phyloP scores from a whole-genome alignment of 768 basidiomycete species.

The Tricholoma sp. region DNA sequence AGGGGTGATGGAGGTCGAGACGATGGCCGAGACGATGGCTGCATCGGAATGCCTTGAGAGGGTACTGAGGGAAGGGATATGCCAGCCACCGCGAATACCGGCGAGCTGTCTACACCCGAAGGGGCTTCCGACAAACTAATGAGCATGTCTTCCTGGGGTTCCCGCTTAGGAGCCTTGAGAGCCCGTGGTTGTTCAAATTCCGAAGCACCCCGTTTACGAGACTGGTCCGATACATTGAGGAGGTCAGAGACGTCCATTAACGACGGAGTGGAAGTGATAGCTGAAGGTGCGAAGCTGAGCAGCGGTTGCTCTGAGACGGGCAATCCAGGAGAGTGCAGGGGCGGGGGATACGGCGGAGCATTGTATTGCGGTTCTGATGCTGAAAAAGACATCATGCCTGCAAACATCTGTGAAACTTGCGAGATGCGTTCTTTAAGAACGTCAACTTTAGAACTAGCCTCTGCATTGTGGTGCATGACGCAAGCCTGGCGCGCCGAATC shows the following conservation, averaged over 20 bases:
- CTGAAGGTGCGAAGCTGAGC: conserved; percentile 11
- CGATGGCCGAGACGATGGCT: conserved; percentile 21
- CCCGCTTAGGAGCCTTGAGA: conserved; percentile 42
- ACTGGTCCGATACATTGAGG: conserved; percentile 30
- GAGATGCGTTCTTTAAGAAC: conserved; percentile 51
- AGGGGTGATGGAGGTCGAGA: conserved; percentile 36
- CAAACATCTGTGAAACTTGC: conserved; percentile 50
- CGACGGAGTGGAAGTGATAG: conserved; percentile 8
- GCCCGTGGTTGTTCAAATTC: conserved; percentile 38
- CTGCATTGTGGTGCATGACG: conserved; percentile 35
- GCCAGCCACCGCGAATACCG: conserved; percentile 12
- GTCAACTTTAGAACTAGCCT: conserved; percentile 47
- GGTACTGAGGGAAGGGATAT: conserved; percentile 9
- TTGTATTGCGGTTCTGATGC: conserved; percentile 2
- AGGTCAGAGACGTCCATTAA: conserved; percentile 22
- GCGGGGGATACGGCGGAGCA: conserved; percentile 9
- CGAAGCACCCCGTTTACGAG: conserved; percentile 41
- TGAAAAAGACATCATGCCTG: conserved; percentile 31
- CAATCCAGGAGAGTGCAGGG: conserved; percentile 14
- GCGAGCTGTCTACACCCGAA: conserved; percentile 7
- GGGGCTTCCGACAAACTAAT: conserved; percentile 22
- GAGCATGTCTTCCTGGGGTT: conserved; percentile 39
- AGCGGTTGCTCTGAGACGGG: conserved; percentile 12
- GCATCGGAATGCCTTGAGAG: conserved; percentile 5
- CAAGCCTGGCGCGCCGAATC: conserved; percentile 51